These are phyloP conservation scores for Thermothelomyces thermophilus DNA, from an alignment of 2,329 filamentous ascomycete genomes.

Conservation along the genomic window DNA sequence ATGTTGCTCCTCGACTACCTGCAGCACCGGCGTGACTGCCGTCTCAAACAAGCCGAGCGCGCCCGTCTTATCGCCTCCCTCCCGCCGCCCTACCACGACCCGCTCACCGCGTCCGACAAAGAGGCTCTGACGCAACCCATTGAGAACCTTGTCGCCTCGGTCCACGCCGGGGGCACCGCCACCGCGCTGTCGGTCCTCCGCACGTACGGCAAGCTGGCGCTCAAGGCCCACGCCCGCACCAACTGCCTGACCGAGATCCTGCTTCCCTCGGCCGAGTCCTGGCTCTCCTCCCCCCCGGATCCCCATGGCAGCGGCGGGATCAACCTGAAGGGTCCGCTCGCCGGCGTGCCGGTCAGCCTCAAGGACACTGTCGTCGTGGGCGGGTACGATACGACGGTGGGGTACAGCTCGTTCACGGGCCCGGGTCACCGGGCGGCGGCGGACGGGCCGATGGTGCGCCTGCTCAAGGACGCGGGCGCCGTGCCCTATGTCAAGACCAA, in stretches of 20 bases:
- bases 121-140: slow-evolving; percentile 67
- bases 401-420: slow-evolving; percentile 66
- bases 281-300: slow-evolving; percentile 46
- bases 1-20: slow-evolving; percentile 50
- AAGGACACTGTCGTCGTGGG: slow-evolving; percentile 76
- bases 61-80: slow-evolving; percentile 61
- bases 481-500: slow-evolving; percentile 93
- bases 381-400: slow-evolving; percentile 77
- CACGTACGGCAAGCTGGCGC: slow-evolving; percentile 78
- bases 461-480: slow-evolving; percentile 83
- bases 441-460: slow-evolving; percentile 66
- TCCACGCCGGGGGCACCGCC: slow-evolving; percentile 61
- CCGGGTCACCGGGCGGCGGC: slow-evolving; percentile 56
- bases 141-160: slow-evolving; percentile 67
- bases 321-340: slow-evolving; percentile 74
- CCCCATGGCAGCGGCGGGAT: slow-evolving; percentile 31
- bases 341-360: slow-evolving; percentile 78
- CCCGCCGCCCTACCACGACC: slow-evolving; percentile 50
- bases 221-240: slow-evolving; percentile 77
- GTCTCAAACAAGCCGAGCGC: slow-evolving; percentile 70
- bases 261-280: slow-evolving; percentile 68
- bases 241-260: slow-evolving; percentile 88
- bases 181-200: slow-evolving; percentile 68
- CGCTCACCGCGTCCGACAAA: slow-evolving; percentile 59
- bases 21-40: slow-evolving; percentile 67